Conservation (phyloP, 2,329 filamentous ascomycete species). For the Cordyceps cateniannulata region DNA sequence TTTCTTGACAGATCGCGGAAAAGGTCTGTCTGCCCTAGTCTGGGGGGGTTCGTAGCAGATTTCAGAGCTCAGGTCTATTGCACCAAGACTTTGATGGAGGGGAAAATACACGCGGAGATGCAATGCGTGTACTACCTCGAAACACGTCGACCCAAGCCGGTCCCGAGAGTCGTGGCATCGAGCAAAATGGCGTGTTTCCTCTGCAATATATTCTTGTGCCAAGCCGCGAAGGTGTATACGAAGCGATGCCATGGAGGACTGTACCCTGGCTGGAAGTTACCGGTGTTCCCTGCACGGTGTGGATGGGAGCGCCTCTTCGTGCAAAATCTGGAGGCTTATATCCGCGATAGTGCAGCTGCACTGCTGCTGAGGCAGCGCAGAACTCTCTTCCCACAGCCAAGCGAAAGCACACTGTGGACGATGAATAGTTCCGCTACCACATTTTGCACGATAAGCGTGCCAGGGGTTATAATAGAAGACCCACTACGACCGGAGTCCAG, state of each 20-base stretch:
- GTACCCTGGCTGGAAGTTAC: slow-evolving; percentile 23
- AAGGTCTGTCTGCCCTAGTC: no score
- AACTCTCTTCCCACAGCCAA: not conserved
- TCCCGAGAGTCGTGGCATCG: slow-evolving; percentile 39
- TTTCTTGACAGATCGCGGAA: no score
- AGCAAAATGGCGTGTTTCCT: slow-evolving; percentile 46
- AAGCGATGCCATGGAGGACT: slow-evolving; percentile 37
- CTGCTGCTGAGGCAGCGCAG: not conserved
- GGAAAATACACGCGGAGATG: slow-evolving; percentile 1
- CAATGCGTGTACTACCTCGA: not conserved
- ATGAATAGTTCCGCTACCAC: not conserved
- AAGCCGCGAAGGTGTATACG: slow-evolving; percentile 34
- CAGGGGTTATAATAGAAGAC: not conserved
- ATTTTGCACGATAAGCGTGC: not conserved
- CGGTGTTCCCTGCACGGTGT: not conserved
- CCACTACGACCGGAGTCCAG: not conserved
- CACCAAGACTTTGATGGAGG: not conserved
- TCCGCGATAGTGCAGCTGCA: not conserved
- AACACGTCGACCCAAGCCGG: not conserved
- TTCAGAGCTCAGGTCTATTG: no score
- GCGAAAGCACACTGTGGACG: not conserved
- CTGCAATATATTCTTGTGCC: slow-evolving; percentile 39
- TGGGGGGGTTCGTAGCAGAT: no score
- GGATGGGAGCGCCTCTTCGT: not conserved
- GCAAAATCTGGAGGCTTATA: slow-evolving; percentile 6